A percentile compares a stretch with the other conserved stretches of the same genome.
phyloP scores from a whole-genome alignment of 208 protist genomes.

The Entamoeba moshkovskii region DNA sequence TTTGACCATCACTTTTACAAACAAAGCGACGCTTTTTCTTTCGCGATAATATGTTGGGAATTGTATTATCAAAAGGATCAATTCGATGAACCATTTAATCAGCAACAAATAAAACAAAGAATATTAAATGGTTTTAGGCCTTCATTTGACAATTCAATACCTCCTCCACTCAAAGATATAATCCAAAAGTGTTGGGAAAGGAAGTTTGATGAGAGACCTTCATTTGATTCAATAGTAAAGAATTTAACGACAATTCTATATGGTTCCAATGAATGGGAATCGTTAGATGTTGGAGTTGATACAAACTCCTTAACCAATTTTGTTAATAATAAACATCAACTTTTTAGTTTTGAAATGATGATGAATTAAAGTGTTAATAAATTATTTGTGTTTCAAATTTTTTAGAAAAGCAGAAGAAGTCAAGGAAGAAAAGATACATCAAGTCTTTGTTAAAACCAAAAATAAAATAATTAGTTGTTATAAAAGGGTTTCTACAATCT shows the following conservation, averaged over 20 bases:
- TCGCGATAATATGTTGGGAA: neutral
- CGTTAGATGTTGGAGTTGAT: neutral
- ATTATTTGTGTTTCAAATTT: too few species aligned
- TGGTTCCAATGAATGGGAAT: neutral
- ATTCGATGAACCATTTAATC: neutral
- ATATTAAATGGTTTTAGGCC: neutral
- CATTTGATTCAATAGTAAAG: neutral
- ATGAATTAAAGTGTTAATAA: too few species aligned
- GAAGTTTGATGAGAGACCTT: neutral
- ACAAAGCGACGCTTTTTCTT: neutral
- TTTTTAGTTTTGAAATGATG: neutral
- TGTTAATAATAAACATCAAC: neutral
- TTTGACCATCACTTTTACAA: neutral
- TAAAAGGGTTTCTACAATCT: too few species aligned
- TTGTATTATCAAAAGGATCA: neutral
- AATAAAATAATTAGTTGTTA: too few species aligned
- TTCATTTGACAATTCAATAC: neutral
- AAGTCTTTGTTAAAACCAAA: too few species aligned
- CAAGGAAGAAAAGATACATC: too few species aligned
- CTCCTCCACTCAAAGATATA: neutral
- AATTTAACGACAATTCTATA: neutral
- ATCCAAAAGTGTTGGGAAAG: neutral
- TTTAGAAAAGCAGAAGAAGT: too few species aligned
- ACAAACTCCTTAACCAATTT: neutral
- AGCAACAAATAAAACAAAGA: neutral